Base-by-base conservation (phyloP, 306 rosid genomes). In the Castanea crenata region DNA sequence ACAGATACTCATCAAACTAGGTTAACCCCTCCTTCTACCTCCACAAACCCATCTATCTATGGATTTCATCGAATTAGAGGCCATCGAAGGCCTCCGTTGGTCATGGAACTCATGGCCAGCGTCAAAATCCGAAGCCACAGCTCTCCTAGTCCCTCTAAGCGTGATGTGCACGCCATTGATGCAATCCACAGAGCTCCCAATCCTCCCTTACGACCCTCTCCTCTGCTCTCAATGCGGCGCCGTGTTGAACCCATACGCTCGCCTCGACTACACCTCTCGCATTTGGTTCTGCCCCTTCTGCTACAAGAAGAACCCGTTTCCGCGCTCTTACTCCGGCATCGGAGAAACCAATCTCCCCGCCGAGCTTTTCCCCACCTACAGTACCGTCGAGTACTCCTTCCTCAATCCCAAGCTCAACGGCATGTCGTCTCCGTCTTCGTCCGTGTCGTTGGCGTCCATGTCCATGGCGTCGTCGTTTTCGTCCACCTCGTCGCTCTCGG, bases 41-140 rank as follows among this genome's bases (percentile, higher is more conserved):
- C 15, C 25, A 9, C 71, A 5, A 16, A 56, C 61, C 14, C 75
- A 1, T 29, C 56, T 8, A 1, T 29, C 56, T 8, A 94, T 94
- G 98, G 97, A 94, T 87, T 85, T 94, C 78, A 81, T 88, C 3
- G 98, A 92, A 75, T 77, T 94, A 86, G 98, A 94, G 81, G 92
- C 92, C 21, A 93, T 88, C 74, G 98, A 94, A 85, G 98, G 98
- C 68, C 94, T 94, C 64, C 90, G 98, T 0, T 94, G 98, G 98
- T 79, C 97, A 3, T 94, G 98, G 98, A 94, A 94, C 78, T 88
- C 98, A 10, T 94, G 98, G 98, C 91, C 97, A 9, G 62, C 85
- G 2, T 80, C 94, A 0, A 87, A 88, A 81, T 62, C 92, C 0
- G 94, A 86, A 2, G 75, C 81, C 15, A 52, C 75, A 0, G 82